Evolutionary conservation across 1,139 yeast genomes (phyloP).

Genomic region (Taphrina betulina): DNA sequence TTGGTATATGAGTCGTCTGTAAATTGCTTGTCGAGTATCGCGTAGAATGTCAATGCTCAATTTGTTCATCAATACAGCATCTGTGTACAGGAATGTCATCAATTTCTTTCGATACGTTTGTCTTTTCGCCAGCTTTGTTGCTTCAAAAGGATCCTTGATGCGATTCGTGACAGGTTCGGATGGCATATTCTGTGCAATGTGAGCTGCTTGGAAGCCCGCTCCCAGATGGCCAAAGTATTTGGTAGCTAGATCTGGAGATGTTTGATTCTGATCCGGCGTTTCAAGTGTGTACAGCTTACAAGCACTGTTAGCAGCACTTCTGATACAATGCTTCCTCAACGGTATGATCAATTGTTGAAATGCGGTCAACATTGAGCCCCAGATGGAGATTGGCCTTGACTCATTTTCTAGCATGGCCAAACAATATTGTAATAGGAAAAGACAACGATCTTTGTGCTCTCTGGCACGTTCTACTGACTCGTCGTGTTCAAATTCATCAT

Average conservation of each 20-base stretch:
- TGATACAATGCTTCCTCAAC: no score
- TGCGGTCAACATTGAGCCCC: background rate
- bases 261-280: no score
- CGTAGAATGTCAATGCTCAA: background rate
- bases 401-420: background rate
- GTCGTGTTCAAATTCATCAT: conserved; percentile 9
- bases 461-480: conserved; percentile 2
- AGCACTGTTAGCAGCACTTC: no score
- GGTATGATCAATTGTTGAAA: no score
- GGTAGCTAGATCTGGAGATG: conserved; percentile 8
- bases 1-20: background rate
- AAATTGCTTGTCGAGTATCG: background rate
- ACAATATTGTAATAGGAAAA: conserved; percentile 4
- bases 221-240: conserved; percentile 4
- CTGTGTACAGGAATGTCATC: background rate
- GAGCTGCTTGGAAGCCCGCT: background rate
- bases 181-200: background rate
- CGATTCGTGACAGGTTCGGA: conserved; percentile 5
- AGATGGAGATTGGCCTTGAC: background rate
- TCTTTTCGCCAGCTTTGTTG: conserved; percentile 2
- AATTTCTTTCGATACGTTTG: background rate
- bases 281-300: no score
- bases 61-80: background rate
- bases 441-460: background rate
- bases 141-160: conserved; percentile 1